These are phyloP conservation scores for Pisolithus marmoratus DNA, from an alignment of 768 basidiomycete genomes.

Conservation along the genomic window DNA sequence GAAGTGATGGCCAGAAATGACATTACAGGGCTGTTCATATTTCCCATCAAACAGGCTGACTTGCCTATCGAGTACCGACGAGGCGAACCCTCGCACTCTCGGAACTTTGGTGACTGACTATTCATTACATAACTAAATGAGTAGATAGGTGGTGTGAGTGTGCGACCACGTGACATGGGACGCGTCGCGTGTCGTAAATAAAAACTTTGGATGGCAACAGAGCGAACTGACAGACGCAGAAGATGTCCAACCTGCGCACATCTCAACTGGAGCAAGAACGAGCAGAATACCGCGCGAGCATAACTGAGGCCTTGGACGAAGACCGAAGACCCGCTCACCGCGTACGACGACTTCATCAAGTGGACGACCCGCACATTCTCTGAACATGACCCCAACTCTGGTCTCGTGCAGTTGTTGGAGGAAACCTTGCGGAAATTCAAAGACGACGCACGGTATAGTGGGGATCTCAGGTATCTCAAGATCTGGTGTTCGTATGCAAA, in stretches of 20 bases:
- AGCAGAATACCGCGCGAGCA: constrained; percentile 28
- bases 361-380: constrained; percentile 84
- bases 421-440: constrained; percentile 79
- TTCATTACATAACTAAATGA: too few species aligned
- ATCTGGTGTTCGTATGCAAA: constrained; percentile 87
- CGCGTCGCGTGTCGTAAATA: constrained; percentile 25
- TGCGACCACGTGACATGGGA: constrained; percentile 21
- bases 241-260: constrained; percentile 21
- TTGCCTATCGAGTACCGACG: too few species aligned
- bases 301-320: constrained; percentile 54
- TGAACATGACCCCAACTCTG: constrained; percentile 61
- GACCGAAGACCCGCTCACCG: constrained; percentile 85
- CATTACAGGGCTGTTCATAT: too few species aligned
- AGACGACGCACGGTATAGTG: constrained; percentile 76
- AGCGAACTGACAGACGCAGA: constrained; percentile 4
- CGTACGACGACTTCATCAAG: constrained; percentile 81
- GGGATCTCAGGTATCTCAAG: constrained; percentile 86
- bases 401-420: constrained; percentile 76
- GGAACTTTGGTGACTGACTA: too few species aligned
- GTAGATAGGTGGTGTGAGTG: too few species aligned
- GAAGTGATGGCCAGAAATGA: too few species aligned
- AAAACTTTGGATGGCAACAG: constrained; percentile 2
- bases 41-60: too few species aligned
- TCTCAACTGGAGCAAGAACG: constrained; percentile 27
- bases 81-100: too few species aligned